A percentile compares a stretch with the other conserved stretches of the same genome.
phyloP scores from a whole-genome alignment of 2,329 filamentous ascomycete genomes.

The Beauveria pseudobassiana region DNA sequence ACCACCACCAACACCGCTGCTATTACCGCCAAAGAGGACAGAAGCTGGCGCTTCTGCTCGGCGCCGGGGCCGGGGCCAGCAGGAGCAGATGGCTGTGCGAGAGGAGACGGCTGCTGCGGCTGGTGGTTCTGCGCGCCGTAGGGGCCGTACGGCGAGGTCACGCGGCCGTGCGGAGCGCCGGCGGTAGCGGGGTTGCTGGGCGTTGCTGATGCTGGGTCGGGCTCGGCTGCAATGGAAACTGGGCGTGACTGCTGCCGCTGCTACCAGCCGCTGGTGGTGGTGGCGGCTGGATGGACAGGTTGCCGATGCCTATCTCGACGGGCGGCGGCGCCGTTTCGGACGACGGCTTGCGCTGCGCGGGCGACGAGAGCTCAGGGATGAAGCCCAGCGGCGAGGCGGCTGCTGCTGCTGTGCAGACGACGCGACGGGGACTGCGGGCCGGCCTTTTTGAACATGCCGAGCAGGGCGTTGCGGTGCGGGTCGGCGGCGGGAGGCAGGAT shows the following conservation, averaged over 20 bases:
- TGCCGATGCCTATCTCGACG: constrained; percentile 21
- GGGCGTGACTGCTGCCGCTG: constrained; percentile 22
- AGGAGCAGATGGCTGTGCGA: not conserved
- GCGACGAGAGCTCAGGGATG: constrained; percentile 4
- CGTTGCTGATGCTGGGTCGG: not conserved
- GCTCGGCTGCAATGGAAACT: constrained; percentile 18
- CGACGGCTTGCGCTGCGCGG: constrained; percentile 1
- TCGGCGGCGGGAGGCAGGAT: constrained; percentile 18
- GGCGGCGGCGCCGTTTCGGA: constrained; percentile 16
- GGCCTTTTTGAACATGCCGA: constrained; percentile 47
- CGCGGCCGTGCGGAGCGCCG: not conserved
- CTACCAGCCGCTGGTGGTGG: constrained; percentile 3
- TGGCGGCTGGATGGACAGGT: constrained; percentile 21
- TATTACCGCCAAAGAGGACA: constrained; percentile 52
- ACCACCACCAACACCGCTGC: not conserved
- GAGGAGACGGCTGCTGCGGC: constrained; percentile 14
- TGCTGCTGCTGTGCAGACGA: constrained; percentile 14
- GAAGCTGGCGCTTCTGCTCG: constrained; percentile 38
- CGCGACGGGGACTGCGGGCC: not conserved
- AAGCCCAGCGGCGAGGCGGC: constrained; percentile 5
- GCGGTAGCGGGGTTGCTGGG: not conserved
- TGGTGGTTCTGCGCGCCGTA: not conserved
- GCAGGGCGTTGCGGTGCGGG: constrained; percentile 39
- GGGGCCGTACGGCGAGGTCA: not conserved
- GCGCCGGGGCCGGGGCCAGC: constrained; percentile 13